Base-by-base conservation (phyloP, 1,139 yeast species). In the Hansenula anomala region DNA sequence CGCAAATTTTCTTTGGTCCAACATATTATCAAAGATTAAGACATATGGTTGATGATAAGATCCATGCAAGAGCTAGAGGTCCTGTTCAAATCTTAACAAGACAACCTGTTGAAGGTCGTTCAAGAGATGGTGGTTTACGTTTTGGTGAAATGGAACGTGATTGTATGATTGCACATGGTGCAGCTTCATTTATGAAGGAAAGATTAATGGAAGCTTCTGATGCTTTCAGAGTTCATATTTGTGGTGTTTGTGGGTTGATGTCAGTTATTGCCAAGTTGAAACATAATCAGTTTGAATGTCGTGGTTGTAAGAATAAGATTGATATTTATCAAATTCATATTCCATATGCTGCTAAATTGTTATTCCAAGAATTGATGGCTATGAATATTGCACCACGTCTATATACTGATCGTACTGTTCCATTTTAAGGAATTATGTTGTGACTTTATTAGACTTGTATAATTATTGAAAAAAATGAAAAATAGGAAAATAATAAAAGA, bases 131-230 rank as follows among this genome's bases (percentile, higher is more conserved):
- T 78, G 99, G 99, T 53, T 73, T 92, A 63, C 89, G 99, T 67
- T 94, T 92, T 77, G 99, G 99, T 60, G 99, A 92, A 69, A 92
- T 92, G 99, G 99, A 92, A 68, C 88, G 98, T 73, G 98, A 94
- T 73, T 92, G 98, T 84, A 92, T 94, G 96, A 92, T 92, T 73
- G 98, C 98, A 5, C 97, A 92, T 63, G 98, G 98, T 62, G 97
- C 97, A 3, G 97, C 98, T 2, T 95, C 97, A 9, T 92, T 92
- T 71, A 75, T 92, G 67, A 88, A 90, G 67, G 99, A 92, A 67
- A 78, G 99, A 63, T 73, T 92, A 63, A 90, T 92, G 97, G 98
- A 92, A 64, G 97, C 97, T 4, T 89, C 97, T 0, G 99, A 92
- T 70, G 97, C 97, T 4, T 92, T 92, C 71, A 78, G 97, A 65